Conservation (phyloP, 305 asterid species). For the Rubia tinctorum region DNA sequence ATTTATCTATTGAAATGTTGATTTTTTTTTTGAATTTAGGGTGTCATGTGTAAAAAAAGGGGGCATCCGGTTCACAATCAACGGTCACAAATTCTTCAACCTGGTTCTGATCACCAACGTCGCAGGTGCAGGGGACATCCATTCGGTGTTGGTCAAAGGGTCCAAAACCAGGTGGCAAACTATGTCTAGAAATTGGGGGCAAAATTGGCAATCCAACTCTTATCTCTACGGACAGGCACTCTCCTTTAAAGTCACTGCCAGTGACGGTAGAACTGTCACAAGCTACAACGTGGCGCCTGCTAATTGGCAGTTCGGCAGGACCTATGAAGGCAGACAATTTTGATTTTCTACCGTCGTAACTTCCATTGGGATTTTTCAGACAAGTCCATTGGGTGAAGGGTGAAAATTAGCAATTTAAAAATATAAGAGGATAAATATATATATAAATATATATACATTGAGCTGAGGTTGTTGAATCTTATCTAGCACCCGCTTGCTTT, state of each 20-base stretch:
- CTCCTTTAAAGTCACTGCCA: conserved; percentile 34
- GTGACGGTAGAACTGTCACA: conserved; percentile 38
- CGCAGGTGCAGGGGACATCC: conserved; percentile 38
- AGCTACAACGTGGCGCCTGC: conserved; percentile 34
- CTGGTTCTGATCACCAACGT: conserved; percentile 37
- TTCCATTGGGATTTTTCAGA: neutral
- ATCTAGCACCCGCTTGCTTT: conserved; percentile 18
- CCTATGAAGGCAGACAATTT: conserved; percentile 41
- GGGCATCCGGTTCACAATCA: conserved; percentile 42
- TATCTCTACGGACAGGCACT: conserved; percentile 39
- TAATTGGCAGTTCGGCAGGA: conserved; percentile 49
- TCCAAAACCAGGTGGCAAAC: conserved; percentile 36
- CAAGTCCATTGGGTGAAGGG: conserved; percentile 4
- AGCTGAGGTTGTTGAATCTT: conserved; percentile 15
- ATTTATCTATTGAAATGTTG: neutral
- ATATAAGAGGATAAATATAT: neutral
- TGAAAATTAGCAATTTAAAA: neutral
- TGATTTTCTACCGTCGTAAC: conserved; percentile 1
- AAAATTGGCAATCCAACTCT: conserved; percentile 46
- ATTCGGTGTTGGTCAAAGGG: conserved; percentile 43
- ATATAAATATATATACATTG: neutral
- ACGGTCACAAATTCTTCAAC: conserved; percentile 41
- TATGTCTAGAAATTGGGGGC: conserved; percentile 56
- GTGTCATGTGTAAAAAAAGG: conserved; percentile 42
- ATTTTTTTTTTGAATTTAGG: conserved; percentile 20